A percentile compares a stretch with the other conserved stretches of the same genome.
These are phyloP conservation scores for Alloascoidea hylecoeti DNA, from an alignment of 805 yeast genomes.

Conservation along the genomic window DNA sequence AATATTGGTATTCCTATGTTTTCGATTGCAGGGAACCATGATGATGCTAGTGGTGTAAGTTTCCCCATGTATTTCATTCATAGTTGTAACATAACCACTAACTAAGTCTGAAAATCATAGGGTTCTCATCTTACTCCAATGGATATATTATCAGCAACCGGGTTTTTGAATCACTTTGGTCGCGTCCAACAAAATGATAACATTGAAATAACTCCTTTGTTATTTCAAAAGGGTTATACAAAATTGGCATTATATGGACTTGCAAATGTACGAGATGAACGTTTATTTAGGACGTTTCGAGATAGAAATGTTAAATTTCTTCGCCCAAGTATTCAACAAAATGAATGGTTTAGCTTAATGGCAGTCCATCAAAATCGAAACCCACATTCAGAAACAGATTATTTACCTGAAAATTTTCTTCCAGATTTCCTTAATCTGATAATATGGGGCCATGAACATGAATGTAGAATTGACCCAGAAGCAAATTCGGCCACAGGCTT, in stretches of 20 bases:
- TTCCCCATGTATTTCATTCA: not conserved
- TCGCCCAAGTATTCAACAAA: slow-evolving; percentile 42
- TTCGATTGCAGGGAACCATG: slow-evolving; percentile 93
- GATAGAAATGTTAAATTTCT: slow-evolving; percentile 70
- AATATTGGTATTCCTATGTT: slow-evolving; percentile 85
- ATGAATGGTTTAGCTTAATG: slow-evolving; percentile 73
- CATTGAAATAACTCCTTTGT: slow-evolving; percentile 59
- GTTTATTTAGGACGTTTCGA: slow-evolving; percentile 69
- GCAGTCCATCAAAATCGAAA: slow-evolving; percentile 85
- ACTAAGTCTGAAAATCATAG: slow-evolving; percentile 3
- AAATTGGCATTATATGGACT: slow-evolving; percentile 80
- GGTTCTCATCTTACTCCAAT: slow-evolving; percentile 55
- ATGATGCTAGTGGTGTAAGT: slow-evolving; percentile 85
- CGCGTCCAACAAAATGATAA: slow-evolving; percentile 62
- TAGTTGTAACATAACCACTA: not conserved
- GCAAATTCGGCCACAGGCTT: slow-evolving; percentile 43
- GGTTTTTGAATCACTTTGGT: slow-evolving; percentile 85
- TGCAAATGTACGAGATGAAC: slow-evolving; percentile 80
- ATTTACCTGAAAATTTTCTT: slow-evolving; percentile 71
- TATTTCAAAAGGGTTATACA: slow-evolving; percentile 73
- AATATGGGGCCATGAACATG: slow-evolving; percentile 98
- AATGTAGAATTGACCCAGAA: slow-evolving; percentile 63
- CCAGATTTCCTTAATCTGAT: slow-evolving; percentile 76
- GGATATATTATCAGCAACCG: slow-evolving; percentile 71
- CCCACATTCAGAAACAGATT: slow-evolving; percentile 66